Evolutionary conservation across 352 stramenopile species (phyloP), one percentile per base, ranked within the genome.

Genomic region (Globisporangium echinulatum): DNA sequence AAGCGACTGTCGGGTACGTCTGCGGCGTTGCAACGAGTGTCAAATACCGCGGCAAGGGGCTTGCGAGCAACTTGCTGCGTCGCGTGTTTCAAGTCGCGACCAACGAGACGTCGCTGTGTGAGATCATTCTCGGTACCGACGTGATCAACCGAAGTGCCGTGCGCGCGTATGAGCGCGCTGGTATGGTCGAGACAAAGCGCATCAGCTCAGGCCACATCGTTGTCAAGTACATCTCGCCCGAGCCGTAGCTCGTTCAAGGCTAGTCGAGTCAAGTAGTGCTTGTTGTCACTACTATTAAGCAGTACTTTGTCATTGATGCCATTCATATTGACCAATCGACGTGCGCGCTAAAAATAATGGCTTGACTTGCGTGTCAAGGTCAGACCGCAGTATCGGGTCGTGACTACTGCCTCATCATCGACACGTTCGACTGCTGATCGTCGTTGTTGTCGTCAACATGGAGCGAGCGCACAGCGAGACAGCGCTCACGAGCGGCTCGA

Each of bases 71-170:
- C 8, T 17, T 58, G n/a, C 40, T 68, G 0, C 38, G 37, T 4
- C 15, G 11, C 10, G 19, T 2, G 9, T 61, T 61, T 39, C n/a
- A 17, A 2, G 10, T 43, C 46, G 44, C 54, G 4, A 10, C 54
- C 5, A 15, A 13, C 7, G 46, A 38, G 54, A 19, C 15, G 54
- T 8, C 54, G 8, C 11, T 42, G 42, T 43, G 17, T 6, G 42
- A 51, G 40, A 55, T 71, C n/a, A 53, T 54, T 3, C 42, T 72
- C 4, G 66, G 58, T 10, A 69, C 66, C 9, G 62, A 72, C 48
- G n/a, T 42, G 0, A 4, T 52, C 15, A 72, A 72, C 49, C 39
- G 15, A 4, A 54, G 54, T 4, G 66, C 62, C 5, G 49, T 72
- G 39, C 54, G 33, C 7, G 58, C 58, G 25, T 72, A 69, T 46